phyloP scores from a whole-genome alignment of 176 grass and related monocot species.

The Avena sativa region DNA sequence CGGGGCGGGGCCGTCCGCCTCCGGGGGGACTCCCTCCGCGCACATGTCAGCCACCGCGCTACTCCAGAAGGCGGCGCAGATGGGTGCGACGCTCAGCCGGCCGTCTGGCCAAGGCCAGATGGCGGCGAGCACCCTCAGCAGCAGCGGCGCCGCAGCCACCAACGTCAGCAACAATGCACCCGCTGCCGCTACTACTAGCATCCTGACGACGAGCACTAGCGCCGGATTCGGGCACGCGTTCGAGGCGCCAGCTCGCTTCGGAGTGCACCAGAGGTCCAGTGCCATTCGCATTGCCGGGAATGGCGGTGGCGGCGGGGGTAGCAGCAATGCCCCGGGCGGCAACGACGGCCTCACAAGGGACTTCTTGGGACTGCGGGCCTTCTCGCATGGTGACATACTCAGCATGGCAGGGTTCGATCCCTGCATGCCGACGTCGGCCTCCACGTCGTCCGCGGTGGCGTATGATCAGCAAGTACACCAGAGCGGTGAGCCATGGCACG shows the following conservation, averaged over 20 bases:
- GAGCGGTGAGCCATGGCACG: slow-evolving; percentile 71
- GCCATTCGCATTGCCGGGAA: slow-evolving; percentile 32
- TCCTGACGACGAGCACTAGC: slow-evolving; percentile 40
- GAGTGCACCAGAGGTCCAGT: slow-evolving; percentile 17
- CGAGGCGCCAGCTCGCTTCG: slow-evolving; percentile 29
- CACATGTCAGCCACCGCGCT: slow-evolving; percentile 99
- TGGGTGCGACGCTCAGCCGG: slow-evolving; percentile 87
- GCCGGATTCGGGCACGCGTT: slow-evolving; percentile 40
- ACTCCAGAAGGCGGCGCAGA: slow-evolving; percentile 96
- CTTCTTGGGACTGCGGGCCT: slow-evolving; percentile 82
- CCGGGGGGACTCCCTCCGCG: slow-evolving; percentile 31
- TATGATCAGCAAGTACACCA: slow-evolving; percentile 66
- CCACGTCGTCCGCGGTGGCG: slow-evolving; percentile 48
- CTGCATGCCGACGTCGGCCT: slow-evolving; percentile 60
- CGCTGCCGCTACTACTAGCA: slow-evolving; percentile 39
- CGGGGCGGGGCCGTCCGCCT: slow-evolving; percentile 8
- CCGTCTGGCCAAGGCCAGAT: slow-evolving; percentile 70
- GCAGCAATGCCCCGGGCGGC: slow-evolving; percentile 38
- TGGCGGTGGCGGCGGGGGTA: slow-evolving; percentile 24
- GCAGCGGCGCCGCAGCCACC: slow-evolving; percentile 24
- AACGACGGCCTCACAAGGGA: slow-evolving; percentile 79
- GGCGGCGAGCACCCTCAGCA: slow-evolving; percentile 64
- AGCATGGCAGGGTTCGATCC: slow-evolving; percentile 71
- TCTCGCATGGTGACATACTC: slow-evolving; percentile 80
- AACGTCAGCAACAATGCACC: slow-evolving; percentile 16